A percentile compares a stretch with the other conserved stretches of the same genome.
These are phyloP conservation scores for Herpotrichia juniperi DNA, from an alignment of 2,329 filamentous ascomycete species.

Conservation along the genomic window DNA sequence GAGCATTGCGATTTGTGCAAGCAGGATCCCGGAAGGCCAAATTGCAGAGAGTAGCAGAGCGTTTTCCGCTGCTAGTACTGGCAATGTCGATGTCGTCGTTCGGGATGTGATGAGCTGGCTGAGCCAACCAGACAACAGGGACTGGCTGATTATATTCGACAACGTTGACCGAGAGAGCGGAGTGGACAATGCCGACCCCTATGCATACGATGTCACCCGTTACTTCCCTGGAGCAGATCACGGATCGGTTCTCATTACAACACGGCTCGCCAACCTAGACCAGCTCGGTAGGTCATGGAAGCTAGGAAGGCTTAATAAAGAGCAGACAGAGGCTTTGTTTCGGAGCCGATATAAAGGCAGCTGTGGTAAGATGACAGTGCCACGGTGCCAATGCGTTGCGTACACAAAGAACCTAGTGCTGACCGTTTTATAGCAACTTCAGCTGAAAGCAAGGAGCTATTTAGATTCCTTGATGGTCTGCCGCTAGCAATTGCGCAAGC, in stretches of 20 bases:
- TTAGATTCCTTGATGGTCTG: slow-evolving; percentile 23
- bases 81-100: slow-evolving; percentile 16
- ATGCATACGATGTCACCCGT: slow-evolving; percentile 15
- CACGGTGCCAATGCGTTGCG: not conserved
- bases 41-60: slow-evolving; percentile 18
- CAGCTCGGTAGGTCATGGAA: slow-evolving; percentile 14
- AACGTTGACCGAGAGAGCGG: slow-evolving; percentile 17
- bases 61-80: slow-evolving; percentile 13
- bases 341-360: slow-evolving; percentile 20
- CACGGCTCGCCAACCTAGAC: slow-evolving; percentile 13
- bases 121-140: slow-evolving; percentile 12
- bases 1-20: slow-evolving; percentile 21
- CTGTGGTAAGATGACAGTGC: slow-evolving; percentile 17
- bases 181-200: slow-evolving; percentile 4
- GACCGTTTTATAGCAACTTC: slow-evolving; percentile 12
- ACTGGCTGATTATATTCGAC: slow-evolving; percentile 24
- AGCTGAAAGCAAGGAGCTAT: slow-evolving; percentile 12
- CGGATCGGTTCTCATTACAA: slow-evolving; percentile 22
- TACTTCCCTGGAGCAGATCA: slow-evolving; percentile 18
- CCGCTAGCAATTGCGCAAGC: slow-evolving; percentile 29
- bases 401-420: slow-evolving; percentile 5
- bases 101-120: slow-evolving; percentile 24
- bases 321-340: slow-evolving; percentile 23
- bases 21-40: slow-evolving; percentile 22
- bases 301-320: slow-evolving; percentile 16